A percentile compares a stretch with the other conserved stretches of the same genome.
Evolutionary conservation across 177 flowering plant species (phyloP).

Genomic region (Vitis hybrid): DNA sequence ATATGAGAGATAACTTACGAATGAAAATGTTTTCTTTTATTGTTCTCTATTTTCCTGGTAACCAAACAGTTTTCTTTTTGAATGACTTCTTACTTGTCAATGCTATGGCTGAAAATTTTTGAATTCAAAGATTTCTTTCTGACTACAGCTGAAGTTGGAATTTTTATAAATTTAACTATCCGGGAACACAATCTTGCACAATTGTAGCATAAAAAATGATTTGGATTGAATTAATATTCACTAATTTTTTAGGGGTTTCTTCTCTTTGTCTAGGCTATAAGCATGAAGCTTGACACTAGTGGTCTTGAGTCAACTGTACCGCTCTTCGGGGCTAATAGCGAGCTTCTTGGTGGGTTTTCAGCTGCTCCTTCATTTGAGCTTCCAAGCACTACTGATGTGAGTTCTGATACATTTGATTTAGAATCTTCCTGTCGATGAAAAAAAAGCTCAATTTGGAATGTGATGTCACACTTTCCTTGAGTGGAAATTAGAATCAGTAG

Average conservation of each 20-base stretch:
- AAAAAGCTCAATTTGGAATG: too few species aligned
- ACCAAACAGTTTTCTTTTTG: too few species aligned
- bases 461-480: background rate
- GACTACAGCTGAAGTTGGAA: too few species aligned
- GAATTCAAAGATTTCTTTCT: too few species aligned
- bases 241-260: background rate
- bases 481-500: background rate
- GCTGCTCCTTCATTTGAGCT: constrained; percentile 54
- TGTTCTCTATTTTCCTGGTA: too few species aligned
- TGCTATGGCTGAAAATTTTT: too few species aligned
- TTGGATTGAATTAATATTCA: background rate
- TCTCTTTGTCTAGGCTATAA: constrained; percentile 20
- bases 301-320: constrained; percentile 58
- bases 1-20: too few species aligned
- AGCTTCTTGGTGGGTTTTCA: constrained; percentile 30
- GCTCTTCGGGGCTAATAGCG: constrained; percentile 23
- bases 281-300: constrained; percentile 68
- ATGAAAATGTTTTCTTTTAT: too few species aligned
- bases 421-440: too few species aligned
- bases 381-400: constrained; percentile 56
- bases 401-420: constrained; percentile 15
- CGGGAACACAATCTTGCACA: too few species aligned
- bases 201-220: too few species aligned
- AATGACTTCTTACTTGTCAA: too few species aligned
- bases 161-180: background rate